Conservation (phyloP, 495 filamentous ascomycete species). For the Xylaria scruposa region DNA sequence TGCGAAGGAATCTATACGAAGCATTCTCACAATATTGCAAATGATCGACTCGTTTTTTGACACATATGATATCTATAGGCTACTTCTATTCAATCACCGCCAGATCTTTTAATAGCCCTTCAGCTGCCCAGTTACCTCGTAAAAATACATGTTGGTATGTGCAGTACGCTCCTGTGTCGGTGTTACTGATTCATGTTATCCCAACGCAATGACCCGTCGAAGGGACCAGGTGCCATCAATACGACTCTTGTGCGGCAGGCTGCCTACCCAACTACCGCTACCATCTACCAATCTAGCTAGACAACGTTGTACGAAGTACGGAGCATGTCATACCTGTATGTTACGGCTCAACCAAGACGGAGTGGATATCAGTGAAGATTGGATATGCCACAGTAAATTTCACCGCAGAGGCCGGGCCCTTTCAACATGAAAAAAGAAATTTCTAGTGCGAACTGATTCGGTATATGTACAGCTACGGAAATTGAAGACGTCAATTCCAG, state of each 20-base stretch:
- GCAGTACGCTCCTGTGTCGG: background rate
- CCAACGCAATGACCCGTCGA: constrained; percentile 21
- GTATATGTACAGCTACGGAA: constrained; percentile 2
- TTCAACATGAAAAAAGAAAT: constrained; percentile 18
- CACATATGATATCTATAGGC: constrained; percentile 14
- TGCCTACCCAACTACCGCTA: constrained; percentile 14
- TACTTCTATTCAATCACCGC: background rate
- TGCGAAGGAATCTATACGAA: background rate
- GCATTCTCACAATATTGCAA: background rate
- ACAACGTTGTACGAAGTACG: background rate
- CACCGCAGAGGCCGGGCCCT: background rate
- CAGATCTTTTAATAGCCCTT: constrained; percentile 13
- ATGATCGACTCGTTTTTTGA: constrained; percentile 19
- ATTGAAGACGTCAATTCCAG: constrained; percentile 2
- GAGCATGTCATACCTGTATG: background rate
- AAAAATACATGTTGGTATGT: background rate
- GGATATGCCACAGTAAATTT: background rate
- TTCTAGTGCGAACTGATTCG: background rate
- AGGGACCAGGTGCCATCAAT: background rate
- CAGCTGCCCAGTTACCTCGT: background rate
- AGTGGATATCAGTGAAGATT: background rate
- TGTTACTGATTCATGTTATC: constrained; percentile 4
- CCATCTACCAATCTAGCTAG: constrained; percentile 3
- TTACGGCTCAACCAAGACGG: background rate
- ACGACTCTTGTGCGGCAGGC: background rate